phyloP scores from a whole-genome alignment of 345 rosid genomes.

The Angophora floribunda region DNA sequence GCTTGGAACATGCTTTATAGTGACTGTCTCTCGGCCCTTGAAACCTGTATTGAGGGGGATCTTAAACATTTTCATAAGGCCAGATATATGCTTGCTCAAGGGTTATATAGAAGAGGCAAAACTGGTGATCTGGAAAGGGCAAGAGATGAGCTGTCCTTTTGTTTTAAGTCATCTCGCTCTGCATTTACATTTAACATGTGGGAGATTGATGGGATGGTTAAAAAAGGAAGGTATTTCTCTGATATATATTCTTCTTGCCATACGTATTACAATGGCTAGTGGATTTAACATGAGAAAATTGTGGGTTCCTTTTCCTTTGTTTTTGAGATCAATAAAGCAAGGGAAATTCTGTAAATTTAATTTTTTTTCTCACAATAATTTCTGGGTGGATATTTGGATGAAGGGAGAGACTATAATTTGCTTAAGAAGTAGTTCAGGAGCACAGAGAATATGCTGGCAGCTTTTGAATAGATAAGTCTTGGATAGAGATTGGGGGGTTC shows the following conservation, averaged over 20 bases:
- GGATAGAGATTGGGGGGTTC: not conserved
- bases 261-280: not conserved
- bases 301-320: not conserved
- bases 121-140: conserved; percentile 80
- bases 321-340: not conserved
- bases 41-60: conserved; percentile 86
- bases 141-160: conserved; percentile 89
- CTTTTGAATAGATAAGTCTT: not conserved
- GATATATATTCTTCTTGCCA: not conserved
- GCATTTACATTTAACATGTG: conserved; percentile 95
- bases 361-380: not conserved
- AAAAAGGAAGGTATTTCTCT: conserved; percentile 68
- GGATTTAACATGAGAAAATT: not conserved
- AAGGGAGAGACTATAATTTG: not conserved
- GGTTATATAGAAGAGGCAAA: conserved; percentile 64
- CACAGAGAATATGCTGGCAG: not conserved
- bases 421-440: not conserved
- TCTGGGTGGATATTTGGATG: not conserved
- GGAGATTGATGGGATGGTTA: conserved; percentile 99
- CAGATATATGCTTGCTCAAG: conserved; percentile 92
- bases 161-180: conserved; percentile 89
- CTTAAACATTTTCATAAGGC: conserved; percentile 98
- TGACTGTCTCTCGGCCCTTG: conserved; percentile 87
- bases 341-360: not conserved
- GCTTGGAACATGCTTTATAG: conserved; percentile 77